A percentile compares a stretch with the other conserved stretches of the same genome.
phyloP scores from a whole-genome alignment of 495 filamentous ascomycete genomes.

The Neurospora sp. region DNA sequence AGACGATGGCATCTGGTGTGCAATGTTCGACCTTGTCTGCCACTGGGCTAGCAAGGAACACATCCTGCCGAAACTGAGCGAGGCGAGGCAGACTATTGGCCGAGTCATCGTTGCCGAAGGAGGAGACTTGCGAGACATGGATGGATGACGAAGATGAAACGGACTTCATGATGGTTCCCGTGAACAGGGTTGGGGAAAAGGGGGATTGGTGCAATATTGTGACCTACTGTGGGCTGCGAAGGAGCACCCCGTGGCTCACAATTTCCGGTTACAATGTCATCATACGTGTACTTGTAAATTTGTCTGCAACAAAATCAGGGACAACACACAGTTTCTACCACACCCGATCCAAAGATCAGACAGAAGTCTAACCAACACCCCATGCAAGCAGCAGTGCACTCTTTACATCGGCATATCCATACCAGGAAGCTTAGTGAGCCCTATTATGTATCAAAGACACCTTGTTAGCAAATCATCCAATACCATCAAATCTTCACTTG shows the following conservation, averaged over 20 bases:
- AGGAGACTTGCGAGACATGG: no score
- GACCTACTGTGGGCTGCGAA: no score
- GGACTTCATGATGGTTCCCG: not conserved
- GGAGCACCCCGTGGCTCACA: no score
- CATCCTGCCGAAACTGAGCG: not conserved
- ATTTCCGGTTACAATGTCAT: not conserved
- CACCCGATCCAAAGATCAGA: not conserved
- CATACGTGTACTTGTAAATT: not conserved
- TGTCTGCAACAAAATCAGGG: not conserved
- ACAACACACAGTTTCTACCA: not conserved
- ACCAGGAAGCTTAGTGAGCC: slow-evolving; percentile 17
- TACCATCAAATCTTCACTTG: not conserved
- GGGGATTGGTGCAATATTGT: no score
- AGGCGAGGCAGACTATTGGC: not conserved
- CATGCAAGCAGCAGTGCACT: not conserved
- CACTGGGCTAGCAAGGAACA: not conserved
- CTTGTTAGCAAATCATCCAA: not conserved
- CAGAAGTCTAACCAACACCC: not conserved
- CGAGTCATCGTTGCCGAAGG: no score
- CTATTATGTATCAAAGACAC: not conserved
- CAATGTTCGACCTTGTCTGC: not conserved
- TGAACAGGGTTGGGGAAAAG: no score
- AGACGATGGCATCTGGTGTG: not conserved
- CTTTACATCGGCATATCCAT: slow-evolving; percentile 12
- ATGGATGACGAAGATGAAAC: no score